Evolutionary conservation across 768 basidiomycete species (phyloP), one percentile per base, ranked within the genome.

Genomic region (Galerina sulciceps): DNA sequence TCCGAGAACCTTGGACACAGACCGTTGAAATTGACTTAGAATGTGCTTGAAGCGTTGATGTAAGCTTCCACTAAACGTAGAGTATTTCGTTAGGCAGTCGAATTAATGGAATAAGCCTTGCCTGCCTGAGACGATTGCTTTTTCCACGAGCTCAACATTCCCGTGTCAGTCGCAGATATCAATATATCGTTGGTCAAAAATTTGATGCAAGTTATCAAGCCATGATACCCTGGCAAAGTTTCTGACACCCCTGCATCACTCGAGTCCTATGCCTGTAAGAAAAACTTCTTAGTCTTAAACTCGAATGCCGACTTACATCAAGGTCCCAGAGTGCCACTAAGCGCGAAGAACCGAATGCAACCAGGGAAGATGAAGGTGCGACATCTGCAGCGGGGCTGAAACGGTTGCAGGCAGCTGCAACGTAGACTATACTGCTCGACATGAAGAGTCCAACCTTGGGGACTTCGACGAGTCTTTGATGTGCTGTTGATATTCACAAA

Each of bases 171-270:
- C 47, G 88, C 91, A 49, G 86, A 89, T 37, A 88, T 73, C 57
- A 98, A 76, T 4, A 72, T 47, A 9, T 79, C 72, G 14, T 82
- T 72, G 4, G 75, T 68, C 6, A 88, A 63, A 66, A 94, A 95
- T 44, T 85, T 85, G 44, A 95, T 81, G 45, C 86, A 89, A 18
- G 94, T 94, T 18, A 99, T 84, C 15, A 84, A 67, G 10, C 85
- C 86, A 45, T 83, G 73, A 66, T 96, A 94, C 3, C 88, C 93
- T 1, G 87, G 83, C 6, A 98, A 79, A 1, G 93, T 96, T 54
- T 81, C 74, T 17, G 76, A 75, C 26, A 96, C 79, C 1, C 91
- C 89, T 44, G 69, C 69, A 62, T 85, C 84, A 10, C 64, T 53
- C 14, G 69, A 63, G 57, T 81, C 78, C 88, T 91, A 61, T 18